Percentiles rank a stretch among this genome's conserved stretches.
Conservation (phyloP, 176 grass and related monocot genomes). For the Olyra latifolia region DNA sequence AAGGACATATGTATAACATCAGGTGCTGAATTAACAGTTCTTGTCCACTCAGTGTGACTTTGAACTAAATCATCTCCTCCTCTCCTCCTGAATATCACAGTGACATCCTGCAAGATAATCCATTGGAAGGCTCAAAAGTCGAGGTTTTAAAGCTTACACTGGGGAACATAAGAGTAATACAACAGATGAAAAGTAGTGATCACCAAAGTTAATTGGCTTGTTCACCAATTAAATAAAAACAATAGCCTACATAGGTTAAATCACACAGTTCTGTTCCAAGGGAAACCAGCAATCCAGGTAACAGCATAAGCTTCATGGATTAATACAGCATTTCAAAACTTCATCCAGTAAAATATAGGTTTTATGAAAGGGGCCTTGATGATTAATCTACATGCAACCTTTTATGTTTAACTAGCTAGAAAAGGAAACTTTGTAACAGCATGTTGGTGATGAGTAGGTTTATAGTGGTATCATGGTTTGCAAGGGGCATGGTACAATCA, state of each 20-base stretch:
- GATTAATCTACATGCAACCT: not conserved
- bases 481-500: not conserved
- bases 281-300: not conserved
- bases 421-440: not conserved
- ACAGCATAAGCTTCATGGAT: constrained; percentile 3
- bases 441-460: not conserved
- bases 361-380: not conserved
- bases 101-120: constrained; percentile 62
- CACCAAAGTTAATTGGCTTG: not conserved
- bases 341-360: not conserved
- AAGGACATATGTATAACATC: constrained; percentile 72
- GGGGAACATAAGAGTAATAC: not conserved
- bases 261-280: not conserved
- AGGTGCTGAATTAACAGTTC: constrained; percentile 50
- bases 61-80: constrained; percentile 71
- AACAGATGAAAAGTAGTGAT: not conserved
- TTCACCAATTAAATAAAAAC: not conserved
- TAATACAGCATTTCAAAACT: not conserved
- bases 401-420: not conserved
- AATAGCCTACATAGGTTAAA: not conserved
- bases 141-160: not conserved
- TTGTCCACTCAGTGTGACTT: constrained; percentile 53
- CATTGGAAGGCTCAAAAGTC: constrained; percentile 19
- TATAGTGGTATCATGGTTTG: constrained; percentile 1
- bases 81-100: constrained; percentile 75